phyloP scores from a whole-genome alignment of 345 rosid genomes.

The Eutrema heterophyllum region DNA sequence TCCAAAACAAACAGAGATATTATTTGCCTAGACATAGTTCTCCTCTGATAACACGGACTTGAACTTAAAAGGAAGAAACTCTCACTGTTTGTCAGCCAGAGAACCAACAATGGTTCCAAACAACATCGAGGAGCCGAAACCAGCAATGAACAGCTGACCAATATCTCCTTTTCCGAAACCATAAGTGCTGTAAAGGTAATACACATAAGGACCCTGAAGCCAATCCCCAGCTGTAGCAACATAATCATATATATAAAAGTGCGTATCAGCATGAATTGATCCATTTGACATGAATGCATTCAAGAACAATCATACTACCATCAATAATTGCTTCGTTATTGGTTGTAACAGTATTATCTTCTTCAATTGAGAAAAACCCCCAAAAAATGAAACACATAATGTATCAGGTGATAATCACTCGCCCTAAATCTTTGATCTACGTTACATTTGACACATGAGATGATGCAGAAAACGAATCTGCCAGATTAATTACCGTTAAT shows the following conservation, averaged over 20 bases:
- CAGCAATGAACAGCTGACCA: slow-evolving; percentile 95
- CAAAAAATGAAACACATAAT: neutral
- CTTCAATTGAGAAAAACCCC: neutral
- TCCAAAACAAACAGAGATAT: neutral
- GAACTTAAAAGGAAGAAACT: neutral
- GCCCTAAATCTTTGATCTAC: neutral
- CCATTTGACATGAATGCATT: neutral
- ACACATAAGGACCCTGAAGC: slow-evolving; percentile 98
- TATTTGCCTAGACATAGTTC: neutral
- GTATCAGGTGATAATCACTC: neutral
- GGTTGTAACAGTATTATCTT: neutral
- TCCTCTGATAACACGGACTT: neutral
- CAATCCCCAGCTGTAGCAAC: slow-evolving; percentile 83
- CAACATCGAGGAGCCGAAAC: slow-evolving; percentile 98
- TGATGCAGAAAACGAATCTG: neutral
- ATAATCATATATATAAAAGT: neutral
- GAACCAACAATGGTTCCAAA: slow-evolving; percentile 98
- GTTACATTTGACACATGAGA: neutral
- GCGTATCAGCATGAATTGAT: neutral
- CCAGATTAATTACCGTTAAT: neutral
- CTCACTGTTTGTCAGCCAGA: slow-evolving; percentile 94
- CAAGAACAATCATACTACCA: neutral
- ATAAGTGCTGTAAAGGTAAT: slow-evolving; percentile 76
- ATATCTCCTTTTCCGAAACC: slow-evolving; percentile 87
- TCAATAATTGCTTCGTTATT: neutral